Evolutionary conservation across 345 rosid genomes (phyloP), one percentile per base, ranked within the genome.

Genomic region (Fremontodendron californicum): DNA sequence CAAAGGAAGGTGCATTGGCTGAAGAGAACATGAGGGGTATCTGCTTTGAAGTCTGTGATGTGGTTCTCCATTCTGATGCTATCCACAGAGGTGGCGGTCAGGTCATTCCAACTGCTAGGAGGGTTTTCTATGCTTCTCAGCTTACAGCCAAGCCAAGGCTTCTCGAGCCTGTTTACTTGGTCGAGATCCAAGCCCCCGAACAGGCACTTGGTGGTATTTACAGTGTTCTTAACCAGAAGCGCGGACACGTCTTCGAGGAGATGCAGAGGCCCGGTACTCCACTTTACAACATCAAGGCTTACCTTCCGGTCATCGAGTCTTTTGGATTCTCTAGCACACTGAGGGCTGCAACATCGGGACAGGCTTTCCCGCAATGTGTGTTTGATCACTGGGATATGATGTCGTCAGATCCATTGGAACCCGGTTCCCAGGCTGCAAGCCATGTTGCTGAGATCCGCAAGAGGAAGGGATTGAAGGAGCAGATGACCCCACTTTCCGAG

Each of bases 401-500:
- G 93, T 3, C 80, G 0, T 81, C 93, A 0, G 97, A 93, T 67
- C 97, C 97, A 0, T 27, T 92, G n/a, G 95, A 92, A 57, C 2
- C 84, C 0, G 95, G 91, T 0, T 74, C 95, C 0, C 95, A 86
- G 76, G 95, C 97, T 2, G 48, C 89, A 0, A 39, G 2, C 3
- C 86, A 89, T 29, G 91, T 91, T 11, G 13, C 82, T 0, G 93
- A 86, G 2, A 92, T 91, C 82, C 86, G 95, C 61, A 92, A 83
- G 91, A 87, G 97, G 81, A 91, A 92, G 93, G 94, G 95, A 3
- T 76, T 92, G 89, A 92, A 92, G 90, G 91, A 86, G 57, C 86
- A 81, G 79, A 91, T 93, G 89, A 93, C 96, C 8, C 96, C 96
- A 0, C 87, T 91, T 0, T 87, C 97, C 0, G 97, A 93, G 0